Evolutionary conservation across 768 basidiomycete genomes (phyloP), one percentile per base, ranked within the genome.

Genomic region (Russula brevipes): DNA sequence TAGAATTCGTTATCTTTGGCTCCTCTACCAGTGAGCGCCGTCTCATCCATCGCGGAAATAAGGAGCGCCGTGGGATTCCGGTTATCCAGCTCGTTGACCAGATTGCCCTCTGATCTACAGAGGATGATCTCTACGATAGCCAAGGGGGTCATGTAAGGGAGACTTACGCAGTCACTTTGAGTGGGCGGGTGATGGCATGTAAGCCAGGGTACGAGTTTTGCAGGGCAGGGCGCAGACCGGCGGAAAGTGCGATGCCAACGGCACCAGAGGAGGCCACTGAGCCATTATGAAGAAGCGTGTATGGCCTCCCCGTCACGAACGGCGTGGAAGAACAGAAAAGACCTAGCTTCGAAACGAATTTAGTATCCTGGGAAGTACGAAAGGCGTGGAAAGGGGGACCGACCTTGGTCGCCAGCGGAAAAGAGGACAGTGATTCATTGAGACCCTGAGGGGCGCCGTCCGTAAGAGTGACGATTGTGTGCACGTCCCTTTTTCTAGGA

Each of bases 241-340:
- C 60, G 71, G 49, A 68, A 57, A 51, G 64, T 60, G 82, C 87
- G 6, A 93, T 60, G 0, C 89, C 91, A 11, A 91, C 82, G 4
- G 89, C 88, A 7, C 91, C 91, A 7, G 80, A 76, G 0, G 82
- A 84, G 59, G 80, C 72, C 31, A 89, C 79, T 1, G 78, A 70
- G 42, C 77, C 75, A 54, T 87, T 81, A 61, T 79, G 73, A 63
- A 91, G 84, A 10, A 92, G 75, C 0, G 90, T 91, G 35, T 86
- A 82, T 0, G 86, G 85, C 19, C 86, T 76, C 14, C 89, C 91
- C 1, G 88, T 91, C 5, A 89, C 74, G 71, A 92, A 92, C 0
- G 89, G 89, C 2, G 91, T 92, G 2, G 89, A 86, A 0, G 89
- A 78, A 0, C 85, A 86, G 24, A 87, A 72, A 19, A 91, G 77